Evolutionary conservation across 1,284 basidiomycete genomes (phyloP).

Genomic region (Wallemia mellicola): DNA sequence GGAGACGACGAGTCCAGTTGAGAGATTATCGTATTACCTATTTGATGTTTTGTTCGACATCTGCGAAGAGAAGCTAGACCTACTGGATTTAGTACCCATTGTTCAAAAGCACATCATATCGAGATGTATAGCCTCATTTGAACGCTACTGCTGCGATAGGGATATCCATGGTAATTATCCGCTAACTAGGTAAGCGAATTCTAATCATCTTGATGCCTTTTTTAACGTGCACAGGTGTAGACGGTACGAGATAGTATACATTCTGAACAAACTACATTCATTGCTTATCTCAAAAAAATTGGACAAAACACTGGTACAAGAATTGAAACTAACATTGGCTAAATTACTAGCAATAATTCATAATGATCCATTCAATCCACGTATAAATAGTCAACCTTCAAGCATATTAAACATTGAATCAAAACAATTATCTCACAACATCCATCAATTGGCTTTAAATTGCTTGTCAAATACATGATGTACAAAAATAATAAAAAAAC

Average conservation of each 20-base stretch:
- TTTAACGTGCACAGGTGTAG: background rate
- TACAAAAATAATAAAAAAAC: background rate
- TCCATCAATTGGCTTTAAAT: background rate
- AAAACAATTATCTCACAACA: background rate
- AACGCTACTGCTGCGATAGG: background rate
- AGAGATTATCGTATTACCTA: background rate
- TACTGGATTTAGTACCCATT: background rate
- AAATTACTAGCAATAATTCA: background rate
- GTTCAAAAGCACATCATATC: background rate
- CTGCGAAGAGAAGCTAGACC: background rate
- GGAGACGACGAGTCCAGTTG: background rate
- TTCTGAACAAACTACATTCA: background rate
- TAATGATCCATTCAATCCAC: background rate
- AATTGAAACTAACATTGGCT: background rate
- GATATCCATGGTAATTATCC: background rate
- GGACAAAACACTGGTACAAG: background rate
- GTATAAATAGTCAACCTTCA: background rate
- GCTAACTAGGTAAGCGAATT: background rate
- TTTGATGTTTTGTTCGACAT: background rate
- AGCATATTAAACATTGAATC: background rate
- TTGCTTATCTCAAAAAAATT: background rate
- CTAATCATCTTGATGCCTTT: background rate
- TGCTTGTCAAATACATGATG: background rate
- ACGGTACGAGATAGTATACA: background rate
- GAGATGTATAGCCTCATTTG: background rate